Conservation (phyloP, 192 early-diverging fungal genomes). For the Coemansia reversa region DNA sequence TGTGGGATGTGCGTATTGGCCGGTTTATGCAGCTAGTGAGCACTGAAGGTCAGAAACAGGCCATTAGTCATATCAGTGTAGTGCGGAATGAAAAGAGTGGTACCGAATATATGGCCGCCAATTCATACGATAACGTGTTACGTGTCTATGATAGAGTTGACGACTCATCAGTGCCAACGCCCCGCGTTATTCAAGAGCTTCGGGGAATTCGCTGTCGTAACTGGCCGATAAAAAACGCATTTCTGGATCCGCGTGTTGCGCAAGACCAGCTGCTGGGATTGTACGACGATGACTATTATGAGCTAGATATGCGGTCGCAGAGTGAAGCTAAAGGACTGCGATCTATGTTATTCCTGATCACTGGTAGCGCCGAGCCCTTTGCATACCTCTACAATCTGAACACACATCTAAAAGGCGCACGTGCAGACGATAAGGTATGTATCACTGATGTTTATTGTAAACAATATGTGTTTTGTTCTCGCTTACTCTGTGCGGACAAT, state of each 20-base stretch:
- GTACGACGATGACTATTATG: conserved; percentile 51
- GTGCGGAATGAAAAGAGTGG: conserved; percentile 51
- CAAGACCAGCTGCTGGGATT: conserved; percentile 51
- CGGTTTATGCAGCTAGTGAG: conserved; percentile 51
- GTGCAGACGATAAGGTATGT: conserved; percentile 54
- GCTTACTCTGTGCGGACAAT: background rate
- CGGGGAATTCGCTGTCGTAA: conserved; percentile 93
- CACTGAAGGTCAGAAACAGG: conserved; percentile 27
- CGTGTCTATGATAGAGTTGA: conserved; percentile 90
- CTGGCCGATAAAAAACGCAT: conserved; percentile 92
- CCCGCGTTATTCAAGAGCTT: conserved; percentile 74
- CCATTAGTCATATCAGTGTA: conserved; percentile 52
- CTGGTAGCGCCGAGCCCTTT: conserved; percentile 68
- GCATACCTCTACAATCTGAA: conserved; percentile 62
- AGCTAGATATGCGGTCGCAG: conserved; percentile 51
- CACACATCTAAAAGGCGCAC: conserved; percentile 34
- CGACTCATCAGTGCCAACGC: conserved; percentile 67
- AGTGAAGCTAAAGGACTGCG: conserved; percentile 46
- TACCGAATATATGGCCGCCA: conserved; percentile 82
- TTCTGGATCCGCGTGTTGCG: conserved; percentile 56
- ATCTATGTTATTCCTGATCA: conserved; percentile 59
- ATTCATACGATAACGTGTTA: conserved; percentile 93
- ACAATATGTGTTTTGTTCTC: background rate
- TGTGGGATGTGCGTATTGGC: conserved; percentile 86
- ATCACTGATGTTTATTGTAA: background rate